Base-by-base conservation (phyloP, 78 protist species). In the Planoprotostelium fungivorum region DNA sequence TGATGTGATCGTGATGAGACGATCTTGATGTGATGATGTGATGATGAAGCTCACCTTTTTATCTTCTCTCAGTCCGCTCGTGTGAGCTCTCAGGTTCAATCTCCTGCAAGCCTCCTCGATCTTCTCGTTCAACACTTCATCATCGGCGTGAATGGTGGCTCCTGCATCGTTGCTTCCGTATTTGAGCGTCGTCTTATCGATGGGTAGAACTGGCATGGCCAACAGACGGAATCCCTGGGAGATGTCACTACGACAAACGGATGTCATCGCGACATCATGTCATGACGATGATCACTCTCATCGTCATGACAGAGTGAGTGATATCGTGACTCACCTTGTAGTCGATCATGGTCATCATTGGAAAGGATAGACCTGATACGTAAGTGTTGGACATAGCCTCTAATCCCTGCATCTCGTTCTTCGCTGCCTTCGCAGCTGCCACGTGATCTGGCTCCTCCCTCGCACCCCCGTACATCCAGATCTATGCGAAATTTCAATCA, bases 151-250 rank as follows among this genome's bases (percentile, higher is more conserved):
- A 85, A 94, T 88, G 0, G 92, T 94, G 51, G 87, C 38, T 5
- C 96, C 96, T 38, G 89, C 89, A 85, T 91, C 94, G 89, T 94
- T 91, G 38, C 91, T 88, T n/a, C 94, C 93, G 84, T 88, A 88
- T 1, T 39, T 39, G 9, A 94, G 91, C 16, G 93, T 89, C 38
- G 90, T 90, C 37, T 89, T 89, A 23, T 39, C 90, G 0, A 94
- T 92, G 0, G 96, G 96, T 34, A 94, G 34, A 38, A 94, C 85
- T 0, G 95, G 89, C 93, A 94, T 88, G 31, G 96, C 96, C 63
- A 94, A 86, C 0, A 94, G 90, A 5, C 96, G 5, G 36, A 92
- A 94, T 0, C 96, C 96, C 73, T 51, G 73, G 73, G n/a, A n/a
- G n/a, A n/a, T n/a, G n/a, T n/a, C n/a, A n/a, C n/a, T n/a, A n/a